Base-by-base conservation (phyloP, 805 yeast species). In the Ogataea wickerhamii region DNA sequence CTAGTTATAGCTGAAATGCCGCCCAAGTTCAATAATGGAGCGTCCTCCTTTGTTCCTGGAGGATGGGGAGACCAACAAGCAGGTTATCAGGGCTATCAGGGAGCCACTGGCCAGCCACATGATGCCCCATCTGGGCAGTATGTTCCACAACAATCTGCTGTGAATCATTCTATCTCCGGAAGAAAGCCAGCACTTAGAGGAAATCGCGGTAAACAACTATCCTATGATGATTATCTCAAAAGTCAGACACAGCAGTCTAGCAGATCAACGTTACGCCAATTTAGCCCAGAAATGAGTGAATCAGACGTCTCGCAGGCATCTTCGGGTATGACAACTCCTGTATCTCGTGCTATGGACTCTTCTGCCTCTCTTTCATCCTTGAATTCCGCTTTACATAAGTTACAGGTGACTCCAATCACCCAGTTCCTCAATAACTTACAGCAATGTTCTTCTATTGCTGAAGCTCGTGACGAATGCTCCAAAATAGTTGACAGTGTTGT, bases 291-390 rank as follows among this genome's bases (percentile, higher is more conserved):
- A 12, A 32, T 36, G 28, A 32, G 43, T 2, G 46, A 42, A 18
- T 41, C 52, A 5, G 51, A 43, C 28, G 37, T 37, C 18, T 71
- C 63, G 36, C 54, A 37, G 47, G 51, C 36, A 44, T 65, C 56
- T 6, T 58, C 65, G 11, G 63, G 63, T 26, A 28, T 44, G 29
- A 47, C 46, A 21, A 53, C 59, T 20, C 59, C 66, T 20, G 32
- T 52, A 28, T 48, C 58, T 10, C 40, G 40, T 24, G 43, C 59
- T 2, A 48, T 48, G 47, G 56, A 60, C 18, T 70, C 76, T n/a
- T 79, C 91, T 5, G 75, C 88, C 7, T 83, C 95, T 2, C 68
- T 89, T 51, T 66, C 87, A 10, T 58, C 66, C 3, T 68, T 88
- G 43, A 76, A 77, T 49, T 74, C 82, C 26, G 85, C 93, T 3